Evolutionary conservation across 352 stramenopile genomes (phyloP).

Genomic region (Globisporangium iwayamae): DNA sequence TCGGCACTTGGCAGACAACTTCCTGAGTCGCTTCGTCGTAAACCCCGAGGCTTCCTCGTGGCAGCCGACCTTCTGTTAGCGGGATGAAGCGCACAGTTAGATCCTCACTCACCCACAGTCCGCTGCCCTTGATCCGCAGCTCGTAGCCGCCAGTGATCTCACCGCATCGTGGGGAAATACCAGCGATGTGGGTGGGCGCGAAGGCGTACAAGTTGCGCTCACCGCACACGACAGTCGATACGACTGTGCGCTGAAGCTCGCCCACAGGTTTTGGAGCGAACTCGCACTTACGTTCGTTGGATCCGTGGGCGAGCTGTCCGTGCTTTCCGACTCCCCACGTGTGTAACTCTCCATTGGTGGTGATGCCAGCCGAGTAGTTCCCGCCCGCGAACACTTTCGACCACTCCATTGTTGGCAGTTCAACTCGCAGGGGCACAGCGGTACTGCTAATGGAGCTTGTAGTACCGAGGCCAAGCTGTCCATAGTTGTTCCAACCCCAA

Average conservation of each 20-base stretch:
- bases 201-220: conserved; percentile 55
- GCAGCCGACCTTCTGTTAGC: conserved; percentile 47
- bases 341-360: conserved; percentile 30
- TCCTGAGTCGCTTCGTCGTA: conserved; percentile 37
- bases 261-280: conserved; percentile 37
- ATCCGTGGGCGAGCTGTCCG: conserved; percentile 46
- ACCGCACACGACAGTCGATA: conserved; percentile 48
- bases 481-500: conserved; percentile 82
- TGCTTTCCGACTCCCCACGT: conserved; percentile 57
- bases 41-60: conserved; percentile 40
- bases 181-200: conserved; percentile 47
- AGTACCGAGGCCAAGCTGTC: conserved; percentile 66
- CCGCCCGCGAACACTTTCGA: conserved; percentile 52
- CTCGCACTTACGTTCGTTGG: conserved; percentile 16
- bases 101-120: conserved; percentile 77
- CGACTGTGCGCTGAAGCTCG: conserved; percentile 26
- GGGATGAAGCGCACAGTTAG: conserved; percentile 75
- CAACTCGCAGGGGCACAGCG: conserved; percentile 17
- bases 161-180: conserved; percentile 43
- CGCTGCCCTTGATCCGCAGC: conserved; percentile 56
- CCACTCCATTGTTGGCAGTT: conserved; percentile 27
- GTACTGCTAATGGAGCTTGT: conserved; percentile 16
- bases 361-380: conserved; percentile 57
- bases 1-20: conserved; percentile 62
- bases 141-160: conserved; percentile 56